Evolutionary conservation across 202 grass and related monocot genomes (phyloP).

Genomic region (Musa balbisiana): DNA sequence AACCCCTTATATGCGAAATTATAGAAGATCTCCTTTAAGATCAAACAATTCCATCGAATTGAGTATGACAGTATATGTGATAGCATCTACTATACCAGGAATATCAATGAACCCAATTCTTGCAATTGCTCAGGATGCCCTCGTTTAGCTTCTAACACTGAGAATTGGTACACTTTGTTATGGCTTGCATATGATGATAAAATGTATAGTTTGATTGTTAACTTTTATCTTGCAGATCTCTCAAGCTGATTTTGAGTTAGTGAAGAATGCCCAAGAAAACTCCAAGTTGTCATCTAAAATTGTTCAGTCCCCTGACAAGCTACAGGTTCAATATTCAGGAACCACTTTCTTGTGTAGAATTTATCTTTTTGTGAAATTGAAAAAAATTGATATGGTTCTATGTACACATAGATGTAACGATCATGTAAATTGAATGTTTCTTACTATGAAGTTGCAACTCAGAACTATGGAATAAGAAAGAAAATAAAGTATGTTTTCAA

Average conservation of each 20-base stretch:
- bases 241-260: conserved; percentile 65
- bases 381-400: not conserved
- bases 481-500: not conserved
- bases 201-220: not conserved
- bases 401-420: not conserved
- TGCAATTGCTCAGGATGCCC: too few species aligned
- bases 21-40: too few species aligned
- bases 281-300: conserved; percentile 49
- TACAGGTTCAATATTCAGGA: conserved; percentile 36
- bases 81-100: too few species aligned
- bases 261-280: conserved; percentile 65
- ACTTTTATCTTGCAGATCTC: conserved; percentile 44
- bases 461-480: not conserved
- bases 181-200: not conserved
- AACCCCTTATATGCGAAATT: too few species aligned
- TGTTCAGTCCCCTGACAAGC: conserved; percentile 70
- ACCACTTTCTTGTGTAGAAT: not conserved
- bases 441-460: too few species aligned
- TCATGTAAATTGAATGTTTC: not conserved
- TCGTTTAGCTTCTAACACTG: too few species aligned
- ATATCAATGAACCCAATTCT: too few species aligned
- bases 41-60: too few species aligned
- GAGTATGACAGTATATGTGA: too few species aligned
- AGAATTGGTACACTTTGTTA: too few species aligned
- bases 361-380: not conserved